Evolutionary conservation across 2,329 filamentous ascomycete species (phyloP).

Genomic region (Tricladium varicosporioides): DNA sequence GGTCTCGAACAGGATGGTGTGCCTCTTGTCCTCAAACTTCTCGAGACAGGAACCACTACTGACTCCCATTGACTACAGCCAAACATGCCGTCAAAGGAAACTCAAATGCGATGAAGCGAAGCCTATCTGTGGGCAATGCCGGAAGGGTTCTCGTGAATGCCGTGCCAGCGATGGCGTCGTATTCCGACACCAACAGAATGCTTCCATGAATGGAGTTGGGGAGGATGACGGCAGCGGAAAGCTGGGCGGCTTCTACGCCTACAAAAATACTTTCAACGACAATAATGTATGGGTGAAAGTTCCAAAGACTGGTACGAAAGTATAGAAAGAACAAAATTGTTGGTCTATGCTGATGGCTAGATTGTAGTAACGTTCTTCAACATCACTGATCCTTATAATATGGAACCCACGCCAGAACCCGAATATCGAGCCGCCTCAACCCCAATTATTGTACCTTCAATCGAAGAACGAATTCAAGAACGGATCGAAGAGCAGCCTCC

Average conservation of each 20-base stretch:
- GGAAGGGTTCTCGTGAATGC: slow-evolving; percentile 56
- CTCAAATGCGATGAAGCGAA: slow-evolving; percentile 64
- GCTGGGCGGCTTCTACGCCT: slow-evolving; percentile 61
- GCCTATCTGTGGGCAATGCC: slow-evolving; percentile 59
- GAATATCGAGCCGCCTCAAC: slow-evolving; percentile 25
- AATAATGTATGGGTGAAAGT: slow-evolving; percentile 62
- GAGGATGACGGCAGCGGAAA: slow-evolving; percentile 37
- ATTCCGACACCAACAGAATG: slow-evolving; percentile 68
- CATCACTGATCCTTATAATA: slow-evolving; percentile 59
- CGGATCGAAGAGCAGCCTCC: slow-evolving; percentile 10
- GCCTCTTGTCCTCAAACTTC: background rate
- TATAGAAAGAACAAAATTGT: background rate
- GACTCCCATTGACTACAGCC: slow-evolving; percentile 32
- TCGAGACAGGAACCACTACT: background rate
- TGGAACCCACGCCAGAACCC: slow-evolving; percentile 41
- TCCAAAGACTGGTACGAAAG: slow-evolving; percentile 49
- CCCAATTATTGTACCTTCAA: slow-evolving; percentile 14
- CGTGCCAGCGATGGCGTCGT: slow-evolving; percentile 60
- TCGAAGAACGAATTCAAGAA: slow-evolving; percentile 6
- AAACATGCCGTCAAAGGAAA: slow-evolving; percentile 59
- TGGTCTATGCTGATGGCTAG: slow-evolving; percentile 24
- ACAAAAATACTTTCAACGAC: slow-evolving; percentile 63
- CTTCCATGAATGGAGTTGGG: slow-evolving; percentile 58
- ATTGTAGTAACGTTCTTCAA: slow-evolving; percentile 57
- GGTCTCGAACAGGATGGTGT: slow-evolving; percentile 39